Percentiles rank a stretch among this genome's conserved stretches.
These are phyloP conservation scores for Lyophyllum semitale DNA, from an alignment of 768 basidiomycete genomes.

Conservation along the genomic window DNA sequence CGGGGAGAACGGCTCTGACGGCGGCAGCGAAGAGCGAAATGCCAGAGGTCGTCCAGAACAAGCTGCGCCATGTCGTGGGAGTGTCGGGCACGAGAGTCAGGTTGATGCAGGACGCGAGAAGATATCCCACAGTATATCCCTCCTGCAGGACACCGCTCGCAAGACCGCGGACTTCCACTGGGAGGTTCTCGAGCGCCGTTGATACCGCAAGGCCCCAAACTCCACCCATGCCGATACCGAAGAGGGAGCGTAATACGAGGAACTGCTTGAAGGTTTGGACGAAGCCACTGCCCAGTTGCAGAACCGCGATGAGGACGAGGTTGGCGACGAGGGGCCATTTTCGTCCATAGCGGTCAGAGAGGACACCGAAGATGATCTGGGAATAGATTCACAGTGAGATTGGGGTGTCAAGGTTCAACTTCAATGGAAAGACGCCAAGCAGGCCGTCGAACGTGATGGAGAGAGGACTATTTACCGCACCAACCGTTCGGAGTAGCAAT, in stretches of 20 bases:
- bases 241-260: conserved; percentile 79
- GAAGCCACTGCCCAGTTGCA: conserved; percentile 84
- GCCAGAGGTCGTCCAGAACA: conserved; percentile 83
- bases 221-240: conserved; percentile 88
- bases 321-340: conserved; percentile 91
- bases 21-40: conserved; percentile 70
- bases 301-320: conserved; percentile 64
- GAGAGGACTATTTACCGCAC: conserved; percentile 53
- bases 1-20: conserved; percentile 70
- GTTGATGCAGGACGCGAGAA: conserved; percentile 84
- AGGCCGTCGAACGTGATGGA: conserved; percentile 16
- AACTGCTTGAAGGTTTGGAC: conserved; percentile 76
- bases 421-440: neutral
- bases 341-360: conserved; percentile 86
- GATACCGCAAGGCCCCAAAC: conserved; percentile 86
- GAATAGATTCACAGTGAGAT: neutral
- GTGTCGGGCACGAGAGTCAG: conserved; percentile 58
- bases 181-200: conserved; percentile 87
- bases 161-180: conserved; percentile 83
- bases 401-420: too few species aligned
- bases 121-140: conserved; percentile 85
- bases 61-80: conserved; percentile 59
- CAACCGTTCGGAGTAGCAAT: conserved; percentile 84
- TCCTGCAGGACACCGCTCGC: conserved; percentile 85
- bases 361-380: conserved; percentile 73